Evolutionary conservation across 2,329 filamentous ascomycete genomes (phyloP).

Genomic region (Ciborinia camelliae): DNA sequence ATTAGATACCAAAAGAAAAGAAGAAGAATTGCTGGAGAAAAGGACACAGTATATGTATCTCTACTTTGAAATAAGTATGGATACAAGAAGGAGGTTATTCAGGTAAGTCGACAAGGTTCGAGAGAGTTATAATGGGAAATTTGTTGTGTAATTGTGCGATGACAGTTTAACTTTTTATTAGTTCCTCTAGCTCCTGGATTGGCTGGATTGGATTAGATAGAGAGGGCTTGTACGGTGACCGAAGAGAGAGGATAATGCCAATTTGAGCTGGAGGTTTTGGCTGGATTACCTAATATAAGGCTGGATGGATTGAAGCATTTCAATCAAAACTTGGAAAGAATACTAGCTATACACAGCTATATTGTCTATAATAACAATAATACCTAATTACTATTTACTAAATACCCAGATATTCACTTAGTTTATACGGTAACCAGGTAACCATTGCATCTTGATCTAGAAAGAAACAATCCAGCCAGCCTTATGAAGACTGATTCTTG

Average conservation of each 20-base stretch:
- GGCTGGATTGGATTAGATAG: too few relatives aligned
- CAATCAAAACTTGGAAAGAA: too few relatives aligned
- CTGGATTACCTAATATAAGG: background rate
- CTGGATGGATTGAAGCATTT: too few relatives aligned
- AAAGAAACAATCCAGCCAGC: too few relatives aligned
- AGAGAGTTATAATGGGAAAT: conserved; percentile 7
- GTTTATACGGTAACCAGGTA: too few relatives aligned
- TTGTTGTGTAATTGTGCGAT: conserved; percentile 9
- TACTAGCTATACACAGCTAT: too few relatives aligned
- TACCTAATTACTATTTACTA: too few relatives aligned
- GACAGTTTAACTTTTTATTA: conserved; percentile 12
- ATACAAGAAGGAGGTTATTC: conserved; percentile 6
- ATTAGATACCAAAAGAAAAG: background rate
- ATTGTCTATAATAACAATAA: too few relatives aligned
- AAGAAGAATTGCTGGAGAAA: background rate
- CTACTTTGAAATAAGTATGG: background rate
- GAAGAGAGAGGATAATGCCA: too few relatives aligned
- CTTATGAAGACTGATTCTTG: too few relatives aligned
- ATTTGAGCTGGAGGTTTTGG: background rate
- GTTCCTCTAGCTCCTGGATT: background rate
- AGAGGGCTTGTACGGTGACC: background rate
- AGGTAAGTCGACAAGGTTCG: background rate
- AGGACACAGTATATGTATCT: conserved; percentile 3
- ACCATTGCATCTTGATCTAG: too few relatives aligned
- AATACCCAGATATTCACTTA: too few relatives aligned